These are phyloP conservation scores for Penicillium digitatum DNA, from an alignment of 2,329 filamentous ascomycete species.

Conservation along the genomic window DNA sequence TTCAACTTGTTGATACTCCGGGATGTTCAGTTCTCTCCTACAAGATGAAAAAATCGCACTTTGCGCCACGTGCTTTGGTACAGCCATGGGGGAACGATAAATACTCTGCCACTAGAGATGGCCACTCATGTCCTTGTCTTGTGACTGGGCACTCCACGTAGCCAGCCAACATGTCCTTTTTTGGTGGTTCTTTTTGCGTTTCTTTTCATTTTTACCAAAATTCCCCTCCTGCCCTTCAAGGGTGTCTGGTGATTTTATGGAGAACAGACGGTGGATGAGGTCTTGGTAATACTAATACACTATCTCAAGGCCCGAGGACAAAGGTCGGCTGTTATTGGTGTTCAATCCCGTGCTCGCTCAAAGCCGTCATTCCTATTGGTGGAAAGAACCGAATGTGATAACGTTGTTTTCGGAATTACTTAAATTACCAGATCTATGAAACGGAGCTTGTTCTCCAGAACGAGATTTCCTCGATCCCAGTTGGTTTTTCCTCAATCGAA, in stretches of 20 bases:
- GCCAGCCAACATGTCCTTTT: background rate
- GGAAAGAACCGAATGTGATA: rapidly evolving
- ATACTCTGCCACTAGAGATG: background rate
- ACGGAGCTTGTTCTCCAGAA: background rate
- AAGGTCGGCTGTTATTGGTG: background rate
- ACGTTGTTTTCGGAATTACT: background rate
- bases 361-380: background rate
- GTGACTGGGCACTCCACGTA: background rate
- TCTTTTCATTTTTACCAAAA: background rate
- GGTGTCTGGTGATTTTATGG: background rate
- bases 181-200: background rate
- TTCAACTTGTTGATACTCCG: background rate
- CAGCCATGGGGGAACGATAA: background rate
- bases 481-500: background rate
- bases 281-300: slow-evolving; percentile 5
- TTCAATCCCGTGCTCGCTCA: background rate
- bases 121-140: background rate
- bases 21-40: rapidly evolving
- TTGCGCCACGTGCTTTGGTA: background rate
- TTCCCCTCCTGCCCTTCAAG: background rate
- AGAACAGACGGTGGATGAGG: background rate
- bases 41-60: no score
- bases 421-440: slow-evolving; percentile 2
- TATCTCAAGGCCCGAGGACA: background rate
- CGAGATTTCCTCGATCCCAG: background rate